Percentiles rank a stretch among this genome's conserved stretches.
These are phyloP conservation scores for Yarrowia sp. DNA, from an alignment of 805 yeast genomes.

Conservation along the genomic window DNA sequence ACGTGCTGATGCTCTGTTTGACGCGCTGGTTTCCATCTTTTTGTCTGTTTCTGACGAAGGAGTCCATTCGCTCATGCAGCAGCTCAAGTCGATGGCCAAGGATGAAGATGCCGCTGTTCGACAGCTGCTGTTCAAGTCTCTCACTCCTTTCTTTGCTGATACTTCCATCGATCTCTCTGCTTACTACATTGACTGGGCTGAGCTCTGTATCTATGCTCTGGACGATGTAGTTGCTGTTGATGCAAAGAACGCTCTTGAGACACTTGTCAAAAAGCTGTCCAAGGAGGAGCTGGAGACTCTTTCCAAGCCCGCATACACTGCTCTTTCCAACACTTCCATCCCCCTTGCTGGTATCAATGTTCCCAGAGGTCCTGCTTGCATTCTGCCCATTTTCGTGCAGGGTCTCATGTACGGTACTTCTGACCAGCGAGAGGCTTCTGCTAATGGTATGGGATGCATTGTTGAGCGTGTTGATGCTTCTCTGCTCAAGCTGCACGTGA, in stretches of 20 bases:
- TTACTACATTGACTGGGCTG: conserved; percentile 72
- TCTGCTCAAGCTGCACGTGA: conserved; percentile 76
- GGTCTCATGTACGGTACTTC: conserved; percentile 92
- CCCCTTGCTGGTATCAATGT: conserved; percentile 63
- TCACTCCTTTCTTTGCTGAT: conserved; percentile 67
- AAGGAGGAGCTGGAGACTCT: conserved; percentile 75
- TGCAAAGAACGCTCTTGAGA: conserved; percentile 62
- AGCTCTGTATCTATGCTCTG: conserved; percentile 64
- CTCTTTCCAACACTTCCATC: conserved; percentile 63
- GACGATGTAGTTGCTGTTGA: conserved; percentile 70
- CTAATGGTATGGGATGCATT: conserved; percentile 83
- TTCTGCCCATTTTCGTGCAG: conserved; percentile 87
- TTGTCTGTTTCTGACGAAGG: conserved; percentile 77
- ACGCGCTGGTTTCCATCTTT: conserved; percentile 66
- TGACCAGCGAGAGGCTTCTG: conserved; percentile 81
- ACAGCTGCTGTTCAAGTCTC: conserved; percentile 52
- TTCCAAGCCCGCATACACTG: conserved; percentile 75
- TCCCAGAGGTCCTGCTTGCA: conserved; percentile 79
- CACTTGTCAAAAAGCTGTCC: conserved; percentile 65
- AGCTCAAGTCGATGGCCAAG: conserved; percentile 70
- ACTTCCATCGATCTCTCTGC: conserved; percentile 65
- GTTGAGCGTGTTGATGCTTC: conserved; percentile 78
- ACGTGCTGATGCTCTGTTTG: conserved; percentile 39
- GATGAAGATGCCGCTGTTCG: conserved; percentile 64
- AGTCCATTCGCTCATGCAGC: conserved; percentile 79